Evolutionary conservation across 345 rosid genomes (phyloP).

Genomic region (Linum tenue): DNA sequence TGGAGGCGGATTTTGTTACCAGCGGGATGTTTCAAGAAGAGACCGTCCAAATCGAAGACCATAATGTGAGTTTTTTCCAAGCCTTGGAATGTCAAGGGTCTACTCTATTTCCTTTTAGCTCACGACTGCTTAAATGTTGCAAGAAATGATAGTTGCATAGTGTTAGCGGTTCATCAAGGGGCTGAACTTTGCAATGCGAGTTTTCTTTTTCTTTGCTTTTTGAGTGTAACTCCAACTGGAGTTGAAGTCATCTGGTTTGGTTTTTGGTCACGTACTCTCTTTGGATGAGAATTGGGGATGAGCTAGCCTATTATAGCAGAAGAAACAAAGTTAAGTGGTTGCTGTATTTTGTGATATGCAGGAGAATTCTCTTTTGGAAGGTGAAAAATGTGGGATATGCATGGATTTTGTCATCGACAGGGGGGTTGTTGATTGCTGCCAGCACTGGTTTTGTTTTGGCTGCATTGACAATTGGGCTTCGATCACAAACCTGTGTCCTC

Average conservation of each 20-base stretch:
- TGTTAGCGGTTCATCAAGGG: not conserved
- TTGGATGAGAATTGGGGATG: not conserved
- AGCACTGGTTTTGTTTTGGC: slow-evolving; percentile 97
- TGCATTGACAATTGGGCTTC: slow-evolving; percentile 98
- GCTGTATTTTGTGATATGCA: slow-evolving; percentile 19
- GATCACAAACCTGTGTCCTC: slow-evolving; percentile 93
- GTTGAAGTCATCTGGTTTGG: not conserved
- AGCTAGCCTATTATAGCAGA: not conserved
- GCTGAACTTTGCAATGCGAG: not conserved
- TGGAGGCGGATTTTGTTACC: slow-evolving; percentile 64
- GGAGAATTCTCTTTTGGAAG: slow-evolving; percentile 53
- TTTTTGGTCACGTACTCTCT: not conserved
- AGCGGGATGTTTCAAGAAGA: slow-evolving; percentile 50
- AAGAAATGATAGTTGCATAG: not conserved
- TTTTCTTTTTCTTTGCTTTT: not conserved
- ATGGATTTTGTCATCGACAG: slow-evolving; percentile 93
- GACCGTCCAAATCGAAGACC: slow-evolving; percentile 37
- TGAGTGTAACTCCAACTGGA: not conserved
- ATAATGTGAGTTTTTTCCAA: slow-evolving; percentile 32
- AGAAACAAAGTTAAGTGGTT: not conserved
- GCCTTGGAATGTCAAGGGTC: not conserved
- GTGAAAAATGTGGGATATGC: slow-evolving; percentile 94
- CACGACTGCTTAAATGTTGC: not conserved
- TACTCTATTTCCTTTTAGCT: not conserved
- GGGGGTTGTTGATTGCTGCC: slow-evolving; percentile 95